Evolutionary conservation across 805 yeast species (phyloP).

Genomic region (Nakazawaea populi): DNA sequence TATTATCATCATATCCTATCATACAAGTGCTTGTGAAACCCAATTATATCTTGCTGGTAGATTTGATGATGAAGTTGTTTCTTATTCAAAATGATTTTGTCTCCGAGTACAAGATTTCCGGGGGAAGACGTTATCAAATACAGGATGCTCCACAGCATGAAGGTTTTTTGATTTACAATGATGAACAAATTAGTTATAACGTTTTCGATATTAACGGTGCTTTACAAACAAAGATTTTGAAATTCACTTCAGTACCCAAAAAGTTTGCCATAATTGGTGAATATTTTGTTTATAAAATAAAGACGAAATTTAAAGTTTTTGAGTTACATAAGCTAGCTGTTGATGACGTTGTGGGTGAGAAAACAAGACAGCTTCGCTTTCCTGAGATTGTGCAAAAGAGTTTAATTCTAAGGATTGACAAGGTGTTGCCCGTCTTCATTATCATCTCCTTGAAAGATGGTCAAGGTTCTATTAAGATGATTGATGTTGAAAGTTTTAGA

Average conservation of each 20-base stretch:
- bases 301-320: not conserved
- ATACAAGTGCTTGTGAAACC: not conserved
- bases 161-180: not conserved
- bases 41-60: not conserved
- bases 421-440: not conserved
- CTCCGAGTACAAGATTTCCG: not conserved
- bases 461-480: not conserved
- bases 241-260: not conserved
- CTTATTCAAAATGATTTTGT: not conserved
- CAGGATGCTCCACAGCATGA: not conserved
- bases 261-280: not conserved
- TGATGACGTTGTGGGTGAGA: too few species aligned
- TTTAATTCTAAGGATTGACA: not conserved
- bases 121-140: not conserved
- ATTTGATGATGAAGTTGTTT: not conserved
- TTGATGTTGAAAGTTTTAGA: constrained; percentile 7
- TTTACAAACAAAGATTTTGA: not conserved
- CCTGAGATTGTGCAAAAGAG: not conserved
- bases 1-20: not conserved
- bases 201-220: not conserved
- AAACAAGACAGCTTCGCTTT: not conserved
- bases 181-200: not conserved
- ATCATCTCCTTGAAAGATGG: not conserved
- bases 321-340: not conserved
- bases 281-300: not conserved